phyloP scores from a whole-genome alignment of 2,329 filamentous ascomycete genomes.

The Aspergillus pseudoterreus region DNA sequence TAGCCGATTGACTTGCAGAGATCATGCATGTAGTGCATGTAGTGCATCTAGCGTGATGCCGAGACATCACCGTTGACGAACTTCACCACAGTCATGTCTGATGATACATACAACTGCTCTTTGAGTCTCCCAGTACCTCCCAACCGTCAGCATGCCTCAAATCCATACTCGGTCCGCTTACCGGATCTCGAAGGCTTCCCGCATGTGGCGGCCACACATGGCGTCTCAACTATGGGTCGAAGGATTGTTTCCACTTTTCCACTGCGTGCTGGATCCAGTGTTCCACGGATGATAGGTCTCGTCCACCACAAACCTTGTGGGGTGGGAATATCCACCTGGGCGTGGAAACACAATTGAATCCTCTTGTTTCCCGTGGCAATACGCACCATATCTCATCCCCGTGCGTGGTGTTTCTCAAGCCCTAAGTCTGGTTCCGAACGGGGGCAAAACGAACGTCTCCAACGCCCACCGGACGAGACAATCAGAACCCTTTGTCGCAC shows the following conservation, averaged over 20 bases:
- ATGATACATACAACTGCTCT: not conserved
- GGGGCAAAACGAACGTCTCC: not conserved
- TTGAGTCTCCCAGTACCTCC: not conserved
- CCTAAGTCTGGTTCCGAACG: conserved; percentile 5
- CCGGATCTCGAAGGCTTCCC: not conserved
- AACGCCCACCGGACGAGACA: not conserved
- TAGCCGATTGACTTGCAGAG: too few species aligned
- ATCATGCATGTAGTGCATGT: too few species aligned
- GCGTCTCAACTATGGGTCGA: not conserved
- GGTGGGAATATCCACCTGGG: not conserved
- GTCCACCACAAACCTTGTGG: not conserved
- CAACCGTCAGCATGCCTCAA: not conserved
- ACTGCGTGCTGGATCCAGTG: not conserved
- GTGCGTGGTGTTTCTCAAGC: not conserved
- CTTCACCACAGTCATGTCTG: too few species aligned
- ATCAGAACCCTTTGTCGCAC: not conserved
- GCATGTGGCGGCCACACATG: not conserved
- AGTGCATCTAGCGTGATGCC: too few species aligned
- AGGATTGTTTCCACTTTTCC: not conserved
- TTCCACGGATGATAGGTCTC: not conserved
- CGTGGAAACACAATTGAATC: not conserved
- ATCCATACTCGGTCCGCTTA: not conserved
- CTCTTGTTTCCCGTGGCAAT: not conserved
- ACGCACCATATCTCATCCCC: not conserved
- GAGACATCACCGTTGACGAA: too few species aligned